These are phyloP conservation scores for Collybia mongolica DNA, from an alignment of 768 basidiomycete species.

Conservation along the genomic window DNA sequence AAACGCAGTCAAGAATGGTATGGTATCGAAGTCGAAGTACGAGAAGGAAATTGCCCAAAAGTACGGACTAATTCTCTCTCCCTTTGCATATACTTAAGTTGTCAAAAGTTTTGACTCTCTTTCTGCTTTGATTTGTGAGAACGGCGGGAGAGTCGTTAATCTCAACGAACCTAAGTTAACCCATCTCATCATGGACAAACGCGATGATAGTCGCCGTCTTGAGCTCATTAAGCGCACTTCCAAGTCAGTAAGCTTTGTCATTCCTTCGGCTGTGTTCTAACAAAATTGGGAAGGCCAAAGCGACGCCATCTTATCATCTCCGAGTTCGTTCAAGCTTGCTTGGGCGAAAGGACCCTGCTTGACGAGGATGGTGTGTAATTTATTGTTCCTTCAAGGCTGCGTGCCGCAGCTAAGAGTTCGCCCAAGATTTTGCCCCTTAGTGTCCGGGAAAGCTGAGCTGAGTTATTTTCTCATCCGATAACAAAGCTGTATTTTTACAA, in stretches of 20 bases:
- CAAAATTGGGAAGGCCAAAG: slow-evolving; percentile 60
- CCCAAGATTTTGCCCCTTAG: slow-evolving; percentile 24
- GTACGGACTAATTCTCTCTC: slow-evolving; percentile 33
- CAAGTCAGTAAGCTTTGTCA: slow-evolving; percentile 44
- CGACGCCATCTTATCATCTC: slow-evolving; percentile 74
- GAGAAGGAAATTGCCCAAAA: slow-evolving; percentile 50
- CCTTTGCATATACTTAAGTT: slow-evolving; percentile 4
- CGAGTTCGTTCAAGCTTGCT: slow-evolving; percentile 73
- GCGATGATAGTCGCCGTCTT: slow-evolving; percentile 70
- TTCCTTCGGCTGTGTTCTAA: slow-evolving; percentile 1
- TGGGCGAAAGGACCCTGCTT: slow-evolving; percentile 81
- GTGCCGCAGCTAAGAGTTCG: neutral
- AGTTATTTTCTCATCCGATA: no score
- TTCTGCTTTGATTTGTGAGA: slow-evolving; percentile 49
- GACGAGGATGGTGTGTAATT: slow-evolving; percentile 77
- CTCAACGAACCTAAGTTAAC: slow-evolving; percentile 80
- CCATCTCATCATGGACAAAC: slow-evolving; percentile 82
- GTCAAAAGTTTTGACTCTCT: slow-evolving; percentile 53
- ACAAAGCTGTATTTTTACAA: no score
- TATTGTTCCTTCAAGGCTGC: neutral
- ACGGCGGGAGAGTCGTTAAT: slow-evolving; percentile 73
- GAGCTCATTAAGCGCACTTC: slow-evolving; percentile 72
- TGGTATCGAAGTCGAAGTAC: slow-evolving; percentile 54
- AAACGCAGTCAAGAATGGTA: slow-evolving; percentile 66
- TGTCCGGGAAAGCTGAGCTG: no score